Base-by-base conservation (phyloP, 352 stramenopile species). In the Globisporangium abappressorium region DNA sequence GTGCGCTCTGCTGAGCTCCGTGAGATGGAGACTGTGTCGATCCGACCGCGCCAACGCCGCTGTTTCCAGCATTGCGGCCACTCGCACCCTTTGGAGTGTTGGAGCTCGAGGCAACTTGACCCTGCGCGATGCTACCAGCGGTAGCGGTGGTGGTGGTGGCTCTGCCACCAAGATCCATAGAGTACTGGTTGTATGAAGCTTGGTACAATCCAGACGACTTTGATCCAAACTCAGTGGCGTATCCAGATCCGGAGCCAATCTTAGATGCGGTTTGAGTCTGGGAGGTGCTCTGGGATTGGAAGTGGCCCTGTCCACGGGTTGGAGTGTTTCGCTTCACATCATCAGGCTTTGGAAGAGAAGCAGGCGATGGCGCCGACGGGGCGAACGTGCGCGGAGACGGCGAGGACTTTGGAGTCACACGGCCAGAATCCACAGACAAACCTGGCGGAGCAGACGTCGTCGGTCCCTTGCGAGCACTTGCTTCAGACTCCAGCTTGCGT, bases 301-400 rank as follows among this genome's bases (percentile, higher is more conserved):
- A 91, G 41, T 80, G 64, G 43, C 66, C 72, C 66, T 87, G 85
- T 4, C 70, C 68, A 34, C 83, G 83, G 12, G 79, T 91, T 43
- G 85, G 85, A 4, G 84, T 92, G 62, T 74, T 78, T 65, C 85
- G 82, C 74, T 93, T 94, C 30, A 95, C 87, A 30, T 94, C 87
- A 47, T 94, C 86, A 5, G 88, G 88, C 74, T 95, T 95, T 51
- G 88, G 88, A 6, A 95, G 77, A 62, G 88, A 83, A n/a, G 85
- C 85, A n/a, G 88, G 88, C 53, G 88, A 95, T 24, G 88, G 88
- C 54, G 88, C 86, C 20, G 87, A 93, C 53, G 88, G 88, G 5
- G 87, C 69, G 61, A 81, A 91, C 3, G 69, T 75, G 15, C 77
- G 80, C 6, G 86, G 86, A 67, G 86, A 92, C 58, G 90, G 82